Evolutionary conservation across 2,329 filamentous ascomycete genomes (phyloP).

Genomic region (Balansia obtecta): DNA sequence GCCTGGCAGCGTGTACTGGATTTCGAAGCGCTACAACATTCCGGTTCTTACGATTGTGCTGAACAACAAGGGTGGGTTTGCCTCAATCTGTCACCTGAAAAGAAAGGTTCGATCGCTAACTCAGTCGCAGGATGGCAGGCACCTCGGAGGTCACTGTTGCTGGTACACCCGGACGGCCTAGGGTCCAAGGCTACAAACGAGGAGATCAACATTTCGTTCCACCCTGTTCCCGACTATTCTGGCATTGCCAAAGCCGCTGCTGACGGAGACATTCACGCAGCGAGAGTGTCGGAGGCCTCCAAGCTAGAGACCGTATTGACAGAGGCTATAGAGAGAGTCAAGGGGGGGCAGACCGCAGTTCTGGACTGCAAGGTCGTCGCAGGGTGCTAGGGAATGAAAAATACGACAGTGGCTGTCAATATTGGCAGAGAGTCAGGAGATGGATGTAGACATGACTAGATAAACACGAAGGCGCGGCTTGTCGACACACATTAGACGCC

Average conservation of each 20-base stretch:
- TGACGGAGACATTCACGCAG: constrained; percentile 39
- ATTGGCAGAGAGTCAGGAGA: neutral
- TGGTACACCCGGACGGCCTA: constrained; percentile 46
- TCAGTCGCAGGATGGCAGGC: constrained; percentile 42
- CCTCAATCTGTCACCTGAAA: neutral
- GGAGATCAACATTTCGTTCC: constrained; percentile 50
- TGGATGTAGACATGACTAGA: neutral
- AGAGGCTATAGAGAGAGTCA: constrained; percentile 37
- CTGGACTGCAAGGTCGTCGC: constrained; percentile 38
- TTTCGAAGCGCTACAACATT: constrained; percentile 39
- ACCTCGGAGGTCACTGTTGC: constrained; percentile 40
- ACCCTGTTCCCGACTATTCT: constrained; percentile 44
- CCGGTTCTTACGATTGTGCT: constrained; percentile 42
- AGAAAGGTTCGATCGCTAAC: neutral
- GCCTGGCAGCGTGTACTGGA: constrained; percentile 44
- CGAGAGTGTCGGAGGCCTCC: constrained; percentile 31
- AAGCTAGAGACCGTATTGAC: constrained; percentile 34
- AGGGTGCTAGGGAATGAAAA: constrained; percentile 22
- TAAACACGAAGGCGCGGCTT: neutral
- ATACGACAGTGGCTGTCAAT: too few relatives aligned
- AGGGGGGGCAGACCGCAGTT: constrained; percentile 38
- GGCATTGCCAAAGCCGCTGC: constrained; percentile 49
- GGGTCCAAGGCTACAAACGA: constrained; percentile 44
- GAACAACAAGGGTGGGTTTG: constrained; percentile 38
- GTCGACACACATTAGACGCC: too few relatives aligned